Percentiles rank a stretch among this genome's conserved stretches.
Evolutionary conservation across 495 filamentous ascomycete species (phyloP).

Genomic region (Neurospora discreta): DNA sequence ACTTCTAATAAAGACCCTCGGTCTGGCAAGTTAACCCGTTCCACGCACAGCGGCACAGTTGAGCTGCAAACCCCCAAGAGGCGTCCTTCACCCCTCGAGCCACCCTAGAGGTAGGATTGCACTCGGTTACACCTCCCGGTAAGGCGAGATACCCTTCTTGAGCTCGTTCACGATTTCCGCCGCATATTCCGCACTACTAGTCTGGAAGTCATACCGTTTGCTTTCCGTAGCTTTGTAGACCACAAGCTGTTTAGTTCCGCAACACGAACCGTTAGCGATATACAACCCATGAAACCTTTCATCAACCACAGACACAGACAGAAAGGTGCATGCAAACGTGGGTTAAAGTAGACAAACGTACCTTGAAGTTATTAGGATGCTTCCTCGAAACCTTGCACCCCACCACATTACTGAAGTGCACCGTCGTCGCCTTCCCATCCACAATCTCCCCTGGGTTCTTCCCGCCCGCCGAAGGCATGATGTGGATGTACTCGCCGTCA

Average conservation of each 20-base stretch:
- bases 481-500: conserved; percentile 92
- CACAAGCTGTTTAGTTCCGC: conserved; percentile 39
- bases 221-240: conserved; percentile 74
- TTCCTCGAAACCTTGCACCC: conserved; percentile 86
- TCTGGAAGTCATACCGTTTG: conserved; percentile 96
- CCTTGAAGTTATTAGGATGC: conserved; percentile 86
- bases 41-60: neutral
- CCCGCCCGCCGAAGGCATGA: conserved; percentile 59
- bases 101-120: neutral
- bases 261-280: neutral
- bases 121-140: conserved; percentile 23
- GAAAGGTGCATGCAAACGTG: neutral
- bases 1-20: neutral
- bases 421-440: conserved; percentile 72
- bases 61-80: neutral
- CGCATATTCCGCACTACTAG: conserved; percentile 66
- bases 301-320: neutral
- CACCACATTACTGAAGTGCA: conserved; percentile 85
- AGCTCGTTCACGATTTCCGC: conserved; percentile 83
- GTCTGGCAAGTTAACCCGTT: neutral
- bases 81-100: too few relatives aligned
- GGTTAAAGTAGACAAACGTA: conserved; percentile 18
- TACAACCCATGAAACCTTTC: neutral
- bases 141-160: conserved; percentile 55
- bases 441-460: conserved; percentile 29